Base-by-base conservation (phyloP, 23 red algal genomes). In the Pyropia yezoensis region DNA sequence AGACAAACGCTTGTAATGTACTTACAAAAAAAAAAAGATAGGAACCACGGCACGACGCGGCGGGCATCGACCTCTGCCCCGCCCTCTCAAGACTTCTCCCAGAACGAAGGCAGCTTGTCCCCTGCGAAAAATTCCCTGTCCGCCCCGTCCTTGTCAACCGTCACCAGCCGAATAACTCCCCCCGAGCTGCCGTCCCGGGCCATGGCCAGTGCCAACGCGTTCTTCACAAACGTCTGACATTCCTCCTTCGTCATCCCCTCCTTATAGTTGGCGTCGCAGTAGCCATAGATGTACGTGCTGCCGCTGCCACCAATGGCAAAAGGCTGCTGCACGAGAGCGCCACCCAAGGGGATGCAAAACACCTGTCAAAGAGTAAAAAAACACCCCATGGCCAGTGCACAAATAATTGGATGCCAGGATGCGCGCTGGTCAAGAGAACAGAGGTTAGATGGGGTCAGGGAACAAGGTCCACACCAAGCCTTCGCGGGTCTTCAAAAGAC, bases 201-300 rank as follows among this genome's bases (percentile, higher is more conserved):
- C 94, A 98, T 98, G 1, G 94, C 94, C 18, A 98, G 67, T n/a
- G 94, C 76, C 20, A 90, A 50, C 13, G 94, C 79, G 50, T 87
- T 82, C 45, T 65, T 79, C 9, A 86, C 83, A 70, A 98, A 98
- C 0, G 66, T 66, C 3, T 70, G 72, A 52, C 86, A 91, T 50
- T 90, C 79, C 3, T 79, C 94, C 32, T 74, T 70, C 16, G 63
- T 89, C 94, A 98, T 98, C 3, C 73, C 80, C 14, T 85, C 72
- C 64, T 80, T 82, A 33, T 68, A 98, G 61, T 83, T 67, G 14
- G 94, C 63, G 55, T 98, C 94, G 71, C 94, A 98, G 54, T 67
- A 91, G 25, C 94, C 94, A 61, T 98, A 98, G 61, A 98, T 98
- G 57, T 91, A 98, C 1, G 80, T 80, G 66, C 73, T 82, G n/a